Conservation (phyloP, 2,329 filamentous ascomycete species). For the Beauveria scarabaeidicola region DNA sequence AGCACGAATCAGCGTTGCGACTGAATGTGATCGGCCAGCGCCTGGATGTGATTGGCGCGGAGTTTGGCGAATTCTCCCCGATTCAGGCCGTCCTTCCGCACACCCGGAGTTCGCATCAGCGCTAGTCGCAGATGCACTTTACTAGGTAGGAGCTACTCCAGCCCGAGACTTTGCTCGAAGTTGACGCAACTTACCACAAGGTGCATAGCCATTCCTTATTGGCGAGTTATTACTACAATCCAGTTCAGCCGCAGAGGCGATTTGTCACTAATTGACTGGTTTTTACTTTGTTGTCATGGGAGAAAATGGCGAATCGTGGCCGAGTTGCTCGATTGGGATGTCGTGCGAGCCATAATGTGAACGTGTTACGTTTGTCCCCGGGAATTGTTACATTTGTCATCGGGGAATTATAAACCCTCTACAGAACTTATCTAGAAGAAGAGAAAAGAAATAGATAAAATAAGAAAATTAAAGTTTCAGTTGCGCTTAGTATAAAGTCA, state of each 20-base stretch:
- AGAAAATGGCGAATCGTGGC: not conserved
- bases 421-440: not conserved
- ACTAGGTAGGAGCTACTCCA: not conserved
- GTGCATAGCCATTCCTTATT: not conserved
- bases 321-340: not conserved
- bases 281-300: not conserved
- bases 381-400: no score
- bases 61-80: not conserved
- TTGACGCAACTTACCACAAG: not conserved
- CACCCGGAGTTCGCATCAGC: slow-evolving; percentile 1
- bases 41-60: not conserved
- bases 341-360: not conserved
- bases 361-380: not conserved
- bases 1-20: not conserved
- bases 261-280: not conserved
- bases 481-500: not conserved
- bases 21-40: not conserved
- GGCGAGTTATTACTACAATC: not conserved
- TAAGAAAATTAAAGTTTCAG: not conserved
- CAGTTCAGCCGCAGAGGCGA: slow-evolving; percentile 1
- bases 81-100: not conserved
- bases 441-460: not conserved
- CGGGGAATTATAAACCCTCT: no score
- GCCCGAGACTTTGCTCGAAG: not conserved
- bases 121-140: not conserved